Conservation (phyloP, 495 filamentous ascomycete genomes). For the Tuber magnatum region DNA sequence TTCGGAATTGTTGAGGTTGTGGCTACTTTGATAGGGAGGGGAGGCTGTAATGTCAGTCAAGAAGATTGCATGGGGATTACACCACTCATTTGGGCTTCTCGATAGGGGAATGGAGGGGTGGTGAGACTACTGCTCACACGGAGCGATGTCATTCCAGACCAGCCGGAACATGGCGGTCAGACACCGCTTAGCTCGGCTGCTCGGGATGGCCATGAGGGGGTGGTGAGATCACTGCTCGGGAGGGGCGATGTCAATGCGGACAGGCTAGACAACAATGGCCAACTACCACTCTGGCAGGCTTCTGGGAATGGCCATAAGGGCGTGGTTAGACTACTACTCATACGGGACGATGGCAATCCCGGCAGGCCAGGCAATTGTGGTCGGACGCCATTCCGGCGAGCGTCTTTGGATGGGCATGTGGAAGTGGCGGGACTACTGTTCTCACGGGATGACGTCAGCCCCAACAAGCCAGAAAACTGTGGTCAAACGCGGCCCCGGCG, state of each 20-base stretch:
- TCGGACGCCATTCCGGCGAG: not conserved
- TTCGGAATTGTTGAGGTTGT: not conserved
- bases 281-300: too few relatives aligned
- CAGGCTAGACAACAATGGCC: not conserved
- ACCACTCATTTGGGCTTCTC: not conserved
- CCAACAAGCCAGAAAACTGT: too few relatives aligned
- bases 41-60: not conserved
- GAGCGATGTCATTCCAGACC: not conserved
- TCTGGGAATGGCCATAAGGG: too few relatives aligned
- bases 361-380: not conserved
- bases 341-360: too few relatives aligned
- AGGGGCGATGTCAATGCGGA: not conserved
- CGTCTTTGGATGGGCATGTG: not conserved
- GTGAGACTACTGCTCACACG: not conserved
- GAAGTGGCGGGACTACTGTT: not conserved
- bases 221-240: not conserved
- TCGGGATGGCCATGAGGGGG: not conserved
- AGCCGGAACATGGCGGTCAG: not conserved
- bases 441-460: not conserved
- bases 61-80: not conserved
- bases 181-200: not conserved
- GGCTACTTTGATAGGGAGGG: not conserved
- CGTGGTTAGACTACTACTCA: too few relatives aligned
- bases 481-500: too few relatives aligned
- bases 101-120: not conserved